Evolutionary conservation across 495 filamentous ascomycete genomes (phyloP).

Genomic region (Poronia punctata): DNA sequence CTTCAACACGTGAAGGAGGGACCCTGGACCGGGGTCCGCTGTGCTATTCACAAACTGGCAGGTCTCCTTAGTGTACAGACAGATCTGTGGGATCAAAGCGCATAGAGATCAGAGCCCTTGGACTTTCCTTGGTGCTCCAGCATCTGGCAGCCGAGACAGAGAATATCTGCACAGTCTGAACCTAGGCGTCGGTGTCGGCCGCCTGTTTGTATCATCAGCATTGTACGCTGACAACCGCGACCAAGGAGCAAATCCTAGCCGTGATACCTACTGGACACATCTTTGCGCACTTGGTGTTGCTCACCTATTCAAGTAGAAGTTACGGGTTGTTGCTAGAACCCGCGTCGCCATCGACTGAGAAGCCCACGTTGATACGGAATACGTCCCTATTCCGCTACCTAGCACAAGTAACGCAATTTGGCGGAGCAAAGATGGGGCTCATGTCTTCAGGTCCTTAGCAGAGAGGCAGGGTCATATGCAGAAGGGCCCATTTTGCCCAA

Average conservation of each 20-base stretch:
- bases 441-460: not conserved
- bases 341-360: not conserved
- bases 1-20: no score
- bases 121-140: no score
- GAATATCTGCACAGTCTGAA: no score
- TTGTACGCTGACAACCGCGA: no score
- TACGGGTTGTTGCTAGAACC: slow-evolving; percentile 4
- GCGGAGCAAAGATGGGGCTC: slow-evolving; percentile 10
- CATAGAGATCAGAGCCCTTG: no score
- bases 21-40: no score
- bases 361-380: slow-evolving; percentile 5
- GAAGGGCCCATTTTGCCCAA: not conserved
- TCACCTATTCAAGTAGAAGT: slow-evolving; percentile 2
- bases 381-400: not conserved
- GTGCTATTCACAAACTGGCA: no score
- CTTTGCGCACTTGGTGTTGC: slow-evolving; percentile 8
- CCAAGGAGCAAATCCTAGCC: not conserved
- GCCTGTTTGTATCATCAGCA: no score
- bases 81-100: no score
- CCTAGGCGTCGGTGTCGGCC: no score
- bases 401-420: not conserved
- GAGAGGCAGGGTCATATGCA: slow-evolving; percentile 1
- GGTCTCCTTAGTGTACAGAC: no score
- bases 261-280: slow-evolving; percentile 6
- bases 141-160: no score